Base-by-base conservation (phyloP, 495 filamentous ascomycete species). In the Opeltia flavorubescens region DNA sequence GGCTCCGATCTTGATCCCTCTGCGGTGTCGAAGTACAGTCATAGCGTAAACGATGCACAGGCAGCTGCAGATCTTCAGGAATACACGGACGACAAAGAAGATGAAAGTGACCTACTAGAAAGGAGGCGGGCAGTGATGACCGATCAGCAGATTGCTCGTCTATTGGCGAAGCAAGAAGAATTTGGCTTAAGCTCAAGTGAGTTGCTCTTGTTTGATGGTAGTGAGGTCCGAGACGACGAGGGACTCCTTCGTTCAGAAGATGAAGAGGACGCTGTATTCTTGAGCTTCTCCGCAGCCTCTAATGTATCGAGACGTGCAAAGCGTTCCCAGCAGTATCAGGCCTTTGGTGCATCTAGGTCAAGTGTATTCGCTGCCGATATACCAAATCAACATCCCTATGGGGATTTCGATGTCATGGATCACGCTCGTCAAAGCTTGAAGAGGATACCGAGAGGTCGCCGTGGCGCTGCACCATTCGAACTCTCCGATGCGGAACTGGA, bases 331-430 rank as follows among this genome's bases (percentile, higher is more conserved):
- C 25, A 43, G 17, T 26, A 23, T 26, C 6, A 25, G 25, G n/a
- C 11, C 18, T 15, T 18, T 6, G 52, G 55, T 50, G 82, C 77
- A 48, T 72, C 78, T 24, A 76, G 72, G 33, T 81, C 78, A 12
- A 69, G 66, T 13, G 62, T 69, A 11, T 73, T 88, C 48, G 82
- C n/a, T n/a, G n/a, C 81, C 0, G 80, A 89, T 55, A 76, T 77
- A 1, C 60, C 78, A 11, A 71, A 78, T 27, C 51, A 53, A 13
- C 69, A 78, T 49, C 70, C 70, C 2, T 88, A 89, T 54, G 77
- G 80, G 52, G 81, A 75, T 23, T 77, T 94, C 50, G 86, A 94
- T 56, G 67, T 91, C 25, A 86, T 86, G 77, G 86, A 91, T 51
- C 84, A 82, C 59, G 71, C 81, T 20, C 72, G 78, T n/a, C 78